A percentile compares a stretch with the other conserved stretches of the same genome.
phyloP scores from a whole-genome alignment of 257 asterid species.

The Fraxinus anomala region DNA sequence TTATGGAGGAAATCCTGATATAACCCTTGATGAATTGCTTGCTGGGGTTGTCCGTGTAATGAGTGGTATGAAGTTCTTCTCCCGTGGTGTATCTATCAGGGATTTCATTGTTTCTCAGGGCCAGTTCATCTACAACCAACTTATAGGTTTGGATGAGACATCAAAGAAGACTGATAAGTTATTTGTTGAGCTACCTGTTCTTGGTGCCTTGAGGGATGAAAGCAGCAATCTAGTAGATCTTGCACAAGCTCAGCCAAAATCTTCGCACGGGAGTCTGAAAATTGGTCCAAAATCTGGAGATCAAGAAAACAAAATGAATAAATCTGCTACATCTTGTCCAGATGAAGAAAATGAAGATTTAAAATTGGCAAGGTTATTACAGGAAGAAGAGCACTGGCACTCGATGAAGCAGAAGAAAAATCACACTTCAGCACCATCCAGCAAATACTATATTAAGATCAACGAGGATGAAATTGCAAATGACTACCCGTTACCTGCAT shows the following conservation, averaged over 20 bases:
- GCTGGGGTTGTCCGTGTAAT: constrained; percentile 87
- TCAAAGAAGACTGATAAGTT: constrained; percentile 55
- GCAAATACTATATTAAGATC: constrained; percentile 80
- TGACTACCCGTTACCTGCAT: constrained; percentile 94
- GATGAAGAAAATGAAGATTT: constrained; percentile 65
- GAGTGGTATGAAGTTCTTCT: constrained; percentile 73
- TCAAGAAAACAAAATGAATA: constrained; percentile 31
- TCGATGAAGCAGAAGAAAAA: constrained; percentile 74
- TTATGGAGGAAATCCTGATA: constrained; percentile 59
- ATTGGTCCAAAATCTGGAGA: constrained; percentile 51
- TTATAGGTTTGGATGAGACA: constrained; percentile 82
- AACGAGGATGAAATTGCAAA: constrained; percentile 95
- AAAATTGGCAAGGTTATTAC: constrained; percentile 74
- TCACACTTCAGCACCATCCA: constrained; percentile 49
- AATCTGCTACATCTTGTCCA: constrained; percentile 36
- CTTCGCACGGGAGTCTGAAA: constrained; percentile 49
- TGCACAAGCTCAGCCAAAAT: constrained; percentile 40
- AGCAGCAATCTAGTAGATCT: constrained; percentile 37
- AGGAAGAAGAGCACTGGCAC: constrained; percentile 82
- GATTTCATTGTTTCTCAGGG: constrained; percentile 87
- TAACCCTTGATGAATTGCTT: constrained; percentile 83
- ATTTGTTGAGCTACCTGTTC: constrained; percentile 62
- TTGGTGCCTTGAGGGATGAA: constrained; percentile 70
- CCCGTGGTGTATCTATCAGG: constrained; percentile 62
- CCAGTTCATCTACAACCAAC: constrained; percentile 78